These are phyloP conservation scores for Neonothopanus nambi DNA, from an alignment of 1,284 basidiomycete genomes.

Conservation along the genomic window DNA sequence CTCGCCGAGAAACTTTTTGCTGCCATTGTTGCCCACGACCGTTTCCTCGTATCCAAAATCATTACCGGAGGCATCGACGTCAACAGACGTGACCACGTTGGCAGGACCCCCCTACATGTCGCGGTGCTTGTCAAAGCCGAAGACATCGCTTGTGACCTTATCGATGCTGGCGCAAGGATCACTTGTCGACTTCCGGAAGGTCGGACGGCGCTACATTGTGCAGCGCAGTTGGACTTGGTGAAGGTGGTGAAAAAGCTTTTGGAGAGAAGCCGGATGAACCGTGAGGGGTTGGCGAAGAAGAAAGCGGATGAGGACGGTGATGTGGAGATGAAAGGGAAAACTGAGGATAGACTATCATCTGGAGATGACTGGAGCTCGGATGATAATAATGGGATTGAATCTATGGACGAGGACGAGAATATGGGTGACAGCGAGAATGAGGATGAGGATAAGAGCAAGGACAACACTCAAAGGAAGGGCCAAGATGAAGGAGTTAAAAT, in stretches of 20 bases:
- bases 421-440: conserved; percentile 33
- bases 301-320: conserved; percentile 30
- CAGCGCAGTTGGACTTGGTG: conserved; percentile 46
- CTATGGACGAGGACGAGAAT: conserved; percentile 30
- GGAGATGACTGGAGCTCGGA: conserved; percentile 50
- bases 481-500: neutral
- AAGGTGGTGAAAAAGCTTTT: conserved; percentile 49
- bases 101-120: conserved; percentile 55
- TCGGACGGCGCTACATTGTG: conserved; percentile 53
- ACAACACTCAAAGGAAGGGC: too few relatives aligned
- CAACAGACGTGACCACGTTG: conserved; percentile 57
- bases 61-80: conserved; percentile 44
- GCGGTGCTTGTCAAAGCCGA: conserved; percentile 46
- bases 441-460: conserved; percentile 24
- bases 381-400: conserved; percentile 35
- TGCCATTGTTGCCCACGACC: conserved; percentile 48
- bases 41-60: conserved; percentile 36
- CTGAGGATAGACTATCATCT: conserved; percentile 37
- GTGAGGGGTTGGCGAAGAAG: conserved; percentile 32
- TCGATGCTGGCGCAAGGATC: conserved; percentile 55
- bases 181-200: conserved; percentile 56
- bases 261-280: conserved; percentile 44
- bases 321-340: conserved; percentile 23
- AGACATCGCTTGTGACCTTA: conserved; percentile 49
- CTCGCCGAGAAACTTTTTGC: conserved; percentile 52